Base-by-base conservation (phyloP, 768 basidiomycete genomes). In the Cystofilobasidium macerans region DNA sequence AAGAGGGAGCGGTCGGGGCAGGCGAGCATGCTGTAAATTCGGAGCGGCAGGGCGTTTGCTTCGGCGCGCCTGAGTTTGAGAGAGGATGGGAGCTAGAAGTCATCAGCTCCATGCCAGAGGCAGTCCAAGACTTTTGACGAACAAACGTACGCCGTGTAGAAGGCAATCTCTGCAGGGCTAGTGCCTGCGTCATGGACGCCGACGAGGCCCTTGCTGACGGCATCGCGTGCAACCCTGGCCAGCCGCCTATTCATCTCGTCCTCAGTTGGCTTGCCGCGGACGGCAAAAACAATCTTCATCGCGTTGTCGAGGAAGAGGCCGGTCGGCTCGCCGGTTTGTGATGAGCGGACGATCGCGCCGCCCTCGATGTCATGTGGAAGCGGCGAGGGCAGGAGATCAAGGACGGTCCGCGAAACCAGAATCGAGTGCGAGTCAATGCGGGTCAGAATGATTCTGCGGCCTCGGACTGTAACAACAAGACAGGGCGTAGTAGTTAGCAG, bases 371-470 rank as follows among this genome's bases (percentile, higher is more conserved):
- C 71, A 0, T 77, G 71, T 0, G 89, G 88, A 1, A 92, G 77
- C 0, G 81, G 57, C 0, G 79, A 79, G 74, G n/a, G n/a, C n/a
- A 91, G 69, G 11, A 74, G 66, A 18, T 72, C 81, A 1, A 97
- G 78, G 0, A 90, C 84, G 2, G 81, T 80, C 16, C 24, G 3
- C 24, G 42, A 32, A 16, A 14, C 40, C 2, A 38, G 16, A 24
- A 81, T 77, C 0, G 89, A 90, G 72, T 97, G 93, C 0, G 79
- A 84, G 72, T 98, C 93, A 3, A 93, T 82, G 22, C 93, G 82
- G 20, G 76, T 77, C 7, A 98, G 80, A 12, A 82, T 81, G 66
- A 98, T 89, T 0, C 83, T 84, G 0, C 87, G 81, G 0, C 82
- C 84, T 30, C 77, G 77, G 0, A 98, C 65, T 67, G 20, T 2